Conservation (phyloP, 2,329 filamentous ascomycete genomes). For the Ilyonectria robusta region DNA sequence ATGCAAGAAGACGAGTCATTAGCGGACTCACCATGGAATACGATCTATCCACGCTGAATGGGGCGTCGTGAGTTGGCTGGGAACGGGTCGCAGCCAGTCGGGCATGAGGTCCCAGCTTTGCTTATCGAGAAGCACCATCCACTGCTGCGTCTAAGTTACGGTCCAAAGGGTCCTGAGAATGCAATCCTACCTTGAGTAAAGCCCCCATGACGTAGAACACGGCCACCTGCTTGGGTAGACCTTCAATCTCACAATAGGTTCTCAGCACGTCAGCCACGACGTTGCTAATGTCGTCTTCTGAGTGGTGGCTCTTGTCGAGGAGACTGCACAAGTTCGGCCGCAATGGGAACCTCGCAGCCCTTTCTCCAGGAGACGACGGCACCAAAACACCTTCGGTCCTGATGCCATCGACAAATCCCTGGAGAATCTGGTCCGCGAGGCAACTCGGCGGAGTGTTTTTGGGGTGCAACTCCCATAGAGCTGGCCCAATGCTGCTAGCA, state of each 20-base stretch:
- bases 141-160: slow-evolving; percentile 35
- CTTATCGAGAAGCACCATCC: slow-evolving; percentile 49
- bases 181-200: slow-evolving; percentile 45
- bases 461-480: slow-evolving; percentile 45
- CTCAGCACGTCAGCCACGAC: slow-evolving; percentile 50
- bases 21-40: slow-evolving; percentile 45
- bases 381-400: slow-evolving; percentile 32
- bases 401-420: slow-evolving; percentile 45
- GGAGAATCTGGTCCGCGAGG: slow-evolving; percentile 49
- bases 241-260: slow-evolving; percentile 50
- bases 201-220: slow-evolving; percentile 50
- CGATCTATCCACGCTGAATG: slow-evolving; percentile 52
- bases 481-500: slow-evolving; percentile 22
- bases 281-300: slow-evolving; percentile 51
- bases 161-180: neutral
- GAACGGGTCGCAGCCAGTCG: slow-evolving; percentile 48
- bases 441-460: slow-evolving; percentile 44
- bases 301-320: slow-evolving; percentile 41
- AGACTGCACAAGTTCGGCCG: slow-evolving; percentile 46
- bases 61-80: slow-evolving; percentile 43
- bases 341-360: slow-evolving; percentile 34
- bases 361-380: slow-evolving; percentile 22
- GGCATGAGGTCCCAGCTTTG: slow-evolving; percentile 50
- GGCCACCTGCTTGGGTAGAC: slow-evolving; percentile 49
- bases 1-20: neutral